Base-by-base conservation (phyloP, 257 asterid species). In the Solanum sejunctum region DNA sequence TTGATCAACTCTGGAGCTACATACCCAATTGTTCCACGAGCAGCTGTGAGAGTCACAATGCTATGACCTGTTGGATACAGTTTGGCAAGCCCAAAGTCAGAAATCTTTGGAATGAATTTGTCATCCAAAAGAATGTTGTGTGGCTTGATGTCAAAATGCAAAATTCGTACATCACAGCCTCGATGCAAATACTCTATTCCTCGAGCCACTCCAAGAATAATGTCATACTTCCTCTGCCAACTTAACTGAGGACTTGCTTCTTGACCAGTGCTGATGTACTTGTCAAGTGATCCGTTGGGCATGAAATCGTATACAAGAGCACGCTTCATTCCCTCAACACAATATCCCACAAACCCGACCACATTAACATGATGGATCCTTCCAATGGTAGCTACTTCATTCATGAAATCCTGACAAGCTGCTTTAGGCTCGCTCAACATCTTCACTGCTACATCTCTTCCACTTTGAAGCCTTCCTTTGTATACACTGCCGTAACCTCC, bases 301-400 rank as follows among this genome's bases (percentile, higher is more conserved):
- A 89, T 81, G 83, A n/a, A 92, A 20, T 92, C 94, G 10, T 88
- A 89, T 10, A 90, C 92, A 83, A 89, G 72, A 63, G 91, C 93
- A n/a, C 90, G 51, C 72, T 88, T 88, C 7, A 92, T 88, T 20
- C 89, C 85, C 66, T 90, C 93, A 15, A 84, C 91, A 28, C 90
- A 90, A 72, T 87, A 89, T 10, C 92, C 95, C 5, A 92, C 87
- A 58, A 92, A 92, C 23, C 87, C 91, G 10, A 92, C 93, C 2
- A 92, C 86, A 3, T 92, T 88, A 83, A 84, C 87, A 60, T 90
- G 95, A 80, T 90, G 95, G 61, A 92, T 92, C 16, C 90, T 88
- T 3, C 94, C 95, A 21, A 90, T 87, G 26, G 91, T 89, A 82
- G 89, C 91, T 15, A 90, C 93, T 83, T 92, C 93, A 58, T 88